These are phyloP conservation scores for Polytrichum commune DNA, from an alignment of 225 moss, liverwort and hornwort species.

Conservation along the genomic window DNA sequence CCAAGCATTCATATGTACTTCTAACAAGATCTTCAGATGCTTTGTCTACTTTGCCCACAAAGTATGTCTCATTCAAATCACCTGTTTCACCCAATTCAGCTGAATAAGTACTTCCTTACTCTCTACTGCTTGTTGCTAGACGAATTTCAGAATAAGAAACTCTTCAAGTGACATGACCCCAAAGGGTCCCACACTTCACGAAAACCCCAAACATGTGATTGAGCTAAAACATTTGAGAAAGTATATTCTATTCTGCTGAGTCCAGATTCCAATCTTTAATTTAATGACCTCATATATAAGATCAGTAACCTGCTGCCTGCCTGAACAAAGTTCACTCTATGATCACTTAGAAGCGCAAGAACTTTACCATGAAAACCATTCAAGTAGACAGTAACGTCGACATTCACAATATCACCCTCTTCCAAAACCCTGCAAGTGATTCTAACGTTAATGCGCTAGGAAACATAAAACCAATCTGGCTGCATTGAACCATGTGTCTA, in stretches of 20 bases:
- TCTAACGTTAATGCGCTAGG: too few species aligned
- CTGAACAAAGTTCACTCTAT: background rate
- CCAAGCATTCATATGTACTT: slow-evolving; percentile 84
- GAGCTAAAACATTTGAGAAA: too few species aligned
- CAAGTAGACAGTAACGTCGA: slow-evolving; percentile 74
- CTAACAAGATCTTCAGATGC: slow-evolving; percentile 77
- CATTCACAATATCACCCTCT: slow-evolving; percentile 93
- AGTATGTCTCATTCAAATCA: slow-evolving; percentile 93
- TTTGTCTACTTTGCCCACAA: slow-evolving; percentile 88
- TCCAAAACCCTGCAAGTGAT: slow-evolving; percentile 60
- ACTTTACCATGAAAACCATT: slow-evolving; percentile 85
- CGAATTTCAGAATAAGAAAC: too few species aligned
- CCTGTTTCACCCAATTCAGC: slow-evolving; percentile 41
- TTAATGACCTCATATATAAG: too few species aligned
- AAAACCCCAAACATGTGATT: too few species aligned
- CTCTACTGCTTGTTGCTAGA: background rate
- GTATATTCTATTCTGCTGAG: too few species aligned
- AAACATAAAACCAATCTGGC: too few species aligned
- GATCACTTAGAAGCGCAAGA: background rate
- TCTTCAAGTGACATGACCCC: too few species aligned
- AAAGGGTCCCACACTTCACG: too few species aligned
- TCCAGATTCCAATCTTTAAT: too few species aligned
- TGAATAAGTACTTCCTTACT: slow-evolving; percentile 5
- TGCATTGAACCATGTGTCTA: too few species aligned
- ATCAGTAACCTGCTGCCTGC: background rate